Evolutionary conservation across 78 protist species (phyloP).

Genomic region (Dictyostelium purpureum): DNA sequence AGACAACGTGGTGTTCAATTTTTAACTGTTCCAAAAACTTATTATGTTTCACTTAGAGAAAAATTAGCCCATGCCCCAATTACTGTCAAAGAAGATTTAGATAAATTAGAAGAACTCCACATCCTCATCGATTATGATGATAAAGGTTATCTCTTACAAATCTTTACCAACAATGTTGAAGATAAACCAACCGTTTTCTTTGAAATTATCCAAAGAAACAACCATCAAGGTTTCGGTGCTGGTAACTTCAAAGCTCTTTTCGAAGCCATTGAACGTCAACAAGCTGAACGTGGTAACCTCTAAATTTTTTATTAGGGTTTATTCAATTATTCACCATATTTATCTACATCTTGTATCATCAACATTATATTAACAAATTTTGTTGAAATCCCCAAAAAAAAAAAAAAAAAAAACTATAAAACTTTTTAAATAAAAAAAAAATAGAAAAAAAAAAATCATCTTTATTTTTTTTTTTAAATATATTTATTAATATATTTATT

Average conservation of each 20-base stretch:
- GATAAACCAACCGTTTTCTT: conserved; percentile 95
- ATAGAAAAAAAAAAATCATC: too few relatives aligned
- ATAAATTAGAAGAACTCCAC: conserved; percentile 64
- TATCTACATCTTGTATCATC: too few relatives aligned
- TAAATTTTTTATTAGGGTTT: conserved; percentile 1
- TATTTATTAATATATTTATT: too few relatives aligned
- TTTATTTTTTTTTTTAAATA: too few relatives aligned
- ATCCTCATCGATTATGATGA: conserved; percentile 96
- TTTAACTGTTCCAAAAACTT: conserved; percentile 84
- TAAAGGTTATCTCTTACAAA: conserved; percentile 94
- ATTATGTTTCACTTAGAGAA: conserved; percentile 80
- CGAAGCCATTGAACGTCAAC: conserved; percentile 88
- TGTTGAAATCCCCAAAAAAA: too few relatives aligned
- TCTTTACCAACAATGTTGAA: conserved; percentile 93
- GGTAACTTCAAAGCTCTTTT: conserved; percentile 95
- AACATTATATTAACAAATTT: too few relatives aligned
- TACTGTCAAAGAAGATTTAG: conserved; percentile 86
- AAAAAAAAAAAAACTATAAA: too few relatives aligned
- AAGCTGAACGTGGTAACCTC: conserved; percentile 69
- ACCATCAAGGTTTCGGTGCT: conserved; percentile 89
- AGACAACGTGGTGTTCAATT: conserved; percentile 91
- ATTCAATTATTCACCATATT: too few relatives aligned
- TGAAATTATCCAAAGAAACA: conserved; percentile 93
- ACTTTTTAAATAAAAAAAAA: too few relatives aligned
- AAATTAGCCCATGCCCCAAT: conserved; percentile 78